Conservation (phyloP, 2,329 filamentous ascomycete genomes). For the Ceratocystis colombiana region DNA sequence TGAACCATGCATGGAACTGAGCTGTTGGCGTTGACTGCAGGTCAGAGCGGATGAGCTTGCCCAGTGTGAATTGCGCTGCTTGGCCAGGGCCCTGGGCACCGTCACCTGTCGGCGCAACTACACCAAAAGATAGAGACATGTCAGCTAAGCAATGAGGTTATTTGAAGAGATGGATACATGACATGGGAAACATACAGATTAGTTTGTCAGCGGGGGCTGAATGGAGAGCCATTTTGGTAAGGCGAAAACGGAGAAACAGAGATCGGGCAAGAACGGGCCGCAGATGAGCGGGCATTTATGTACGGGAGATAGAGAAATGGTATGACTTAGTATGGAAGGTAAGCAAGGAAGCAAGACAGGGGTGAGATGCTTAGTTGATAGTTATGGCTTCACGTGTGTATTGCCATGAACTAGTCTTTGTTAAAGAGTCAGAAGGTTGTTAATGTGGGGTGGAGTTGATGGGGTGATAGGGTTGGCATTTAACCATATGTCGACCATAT, state of each 20-base stretch:
- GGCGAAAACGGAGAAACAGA: background rate
- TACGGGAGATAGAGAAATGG: background rate
- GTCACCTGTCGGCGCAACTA: constrained; percentile 53
- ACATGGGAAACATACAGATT: constrained; percentile 24
- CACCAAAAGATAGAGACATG: background rate
- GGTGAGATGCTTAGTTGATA: background rate
- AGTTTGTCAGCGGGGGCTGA: constrained; percentile 22
- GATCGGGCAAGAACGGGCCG: constrained; percentile 3
- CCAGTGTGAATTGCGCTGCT: constrained; percentile 64
- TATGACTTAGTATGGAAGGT: too few species aligned
- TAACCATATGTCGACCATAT: background rate
- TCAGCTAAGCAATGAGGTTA: background rate
- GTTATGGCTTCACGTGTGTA: background rate
- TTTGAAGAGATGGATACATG: background rate
- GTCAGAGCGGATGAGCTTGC: constrained; percentile 50
- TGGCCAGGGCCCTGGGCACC: constrained; percentile 45
- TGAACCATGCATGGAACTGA: constrained; percentile 90
- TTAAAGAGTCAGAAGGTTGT: background rate
- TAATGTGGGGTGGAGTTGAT: background rate
- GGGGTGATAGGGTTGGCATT: background rate
- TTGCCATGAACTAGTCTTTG: too few species aligned
- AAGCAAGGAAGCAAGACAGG: too few species aligned
- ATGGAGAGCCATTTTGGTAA: constrained; percentile 26
- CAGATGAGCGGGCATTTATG: constrained; percentile 11
- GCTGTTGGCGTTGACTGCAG: constrained; percentile 56